A percentile compares a stretch with the other conserved stretches of the same genome.
Evolutionary conservation across 2,329 filamentous ascomycete genomes (phyloP).

Genomic region (Clonostachys byssicola): DNA sequence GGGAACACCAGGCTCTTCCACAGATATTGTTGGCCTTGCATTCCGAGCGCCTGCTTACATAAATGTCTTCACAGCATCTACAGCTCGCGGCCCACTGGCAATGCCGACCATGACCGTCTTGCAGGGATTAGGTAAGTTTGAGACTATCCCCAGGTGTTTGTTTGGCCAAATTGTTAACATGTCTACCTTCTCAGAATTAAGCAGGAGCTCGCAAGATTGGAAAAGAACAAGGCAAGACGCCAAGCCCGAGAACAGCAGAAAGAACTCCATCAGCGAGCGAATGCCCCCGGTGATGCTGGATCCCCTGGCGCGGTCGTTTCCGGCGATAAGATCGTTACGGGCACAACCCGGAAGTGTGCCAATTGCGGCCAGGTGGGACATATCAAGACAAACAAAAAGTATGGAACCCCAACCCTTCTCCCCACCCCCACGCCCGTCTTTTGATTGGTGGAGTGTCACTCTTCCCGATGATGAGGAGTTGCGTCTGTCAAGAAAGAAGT

Average conservation of each 20-base stretch:
- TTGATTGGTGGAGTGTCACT: slow-evolving; percentile 23
- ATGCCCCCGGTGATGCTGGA: slow-evolving; percentile 35
- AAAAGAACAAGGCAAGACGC: slow-evolving; percentile 87
- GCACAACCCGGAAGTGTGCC: slow-evolving; percentile 88
- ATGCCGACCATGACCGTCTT: slow-evolving; percentile 47
- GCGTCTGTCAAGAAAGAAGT: background rate
- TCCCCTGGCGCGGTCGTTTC: slow-evolving; percentile 32
- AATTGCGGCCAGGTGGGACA: slow-evolving; percentile 96
- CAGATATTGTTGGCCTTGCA: slow-evolving; percentile 24
- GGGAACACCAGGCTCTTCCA: slow-evolving; percentile 17
- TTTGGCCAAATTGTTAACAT: background rate
- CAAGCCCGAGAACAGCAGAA: slow-evolving; percentile 90
- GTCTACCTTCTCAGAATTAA: slow-evolving; percentile 27
- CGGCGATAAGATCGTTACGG: slow-evolving; percentile 45
- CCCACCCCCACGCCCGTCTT: slow-evolving; percentile 14
- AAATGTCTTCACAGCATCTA: slow-evolving; percentile 39
- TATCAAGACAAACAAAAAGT: slow-evolving; percentile 99
- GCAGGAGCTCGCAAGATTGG: slow-evolving; percentile 73
- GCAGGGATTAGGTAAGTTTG: slow-evolving; percentile 30
- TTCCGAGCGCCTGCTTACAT: slow-evolving; percentile 29
- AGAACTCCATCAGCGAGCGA: slow-evolving; percentile 48
- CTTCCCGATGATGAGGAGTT: slow-evolving; percentile 4
- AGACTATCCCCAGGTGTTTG: background rate
- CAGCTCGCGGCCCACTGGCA: slow-evolving; percentile 41
- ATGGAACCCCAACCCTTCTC: slow-evolving; percentile 24